Percentiles rank a stretch among this genome's conserved stretches.
Evolutionary conservation across 164 flowering plant species (phyloP).

Genomic region (Hamamelis virginiana): DNA sequence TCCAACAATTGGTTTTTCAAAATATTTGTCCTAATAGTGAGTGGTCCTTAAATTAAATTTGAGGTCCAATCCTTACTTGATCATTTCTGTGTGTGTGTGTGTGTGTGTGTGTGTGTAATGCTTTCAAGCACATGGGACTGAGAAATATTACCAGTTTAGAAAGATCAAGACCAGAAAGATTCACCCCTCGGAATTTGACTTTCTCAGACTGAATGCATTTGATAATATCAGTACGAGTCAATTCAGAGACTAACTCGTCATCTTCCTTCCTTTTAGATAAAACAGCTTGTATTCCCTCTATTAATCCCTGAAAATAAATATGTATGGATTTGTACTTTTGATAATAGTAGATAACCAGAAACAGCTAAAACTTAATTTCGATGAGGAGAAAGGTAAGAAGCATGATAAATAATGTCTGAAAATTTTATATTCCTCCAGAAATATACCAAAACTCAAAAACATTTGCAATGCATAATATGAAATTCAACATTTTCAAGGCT

Average conservation of each 20-base stretch:
- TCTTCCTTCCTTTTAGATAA: conserved; percentile 60
- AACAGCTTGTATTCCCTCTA: conserved; percentile 50
- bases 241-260: conserved; percentile 57
- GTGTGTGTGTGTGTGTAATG: too few species aligned
- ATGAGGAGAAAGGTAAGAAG: background rate
- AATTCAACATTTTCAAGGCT: too few species aligned
- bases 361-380: background rate
- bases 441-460: too few species aligned
- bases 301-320: conserved; percentile 57
- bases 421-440: background rate
- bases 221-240: conserved; percentile 87
- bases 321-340: background rate
- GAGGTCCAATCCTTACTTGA: too few species aligned
- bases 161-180: conserved; percentile 91
- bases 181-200: conserved; percentile 84
- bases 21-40: too few species aligned
- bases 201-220: conserved; percentile 88
- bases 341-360: background rate
- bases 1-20: too few species aligned
- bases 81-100: too few species aligned
- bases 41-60: too few species aligned
- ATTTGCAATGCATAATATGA: too few species aligned
- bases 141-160: conserved; percentile 72
- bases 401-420: background rate
- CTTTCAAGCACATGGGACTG: background rate